Base-by-base conservation (phyloP, 2,329 filamentous ascomycete species). In the Bipolaris cookei region DNA sequence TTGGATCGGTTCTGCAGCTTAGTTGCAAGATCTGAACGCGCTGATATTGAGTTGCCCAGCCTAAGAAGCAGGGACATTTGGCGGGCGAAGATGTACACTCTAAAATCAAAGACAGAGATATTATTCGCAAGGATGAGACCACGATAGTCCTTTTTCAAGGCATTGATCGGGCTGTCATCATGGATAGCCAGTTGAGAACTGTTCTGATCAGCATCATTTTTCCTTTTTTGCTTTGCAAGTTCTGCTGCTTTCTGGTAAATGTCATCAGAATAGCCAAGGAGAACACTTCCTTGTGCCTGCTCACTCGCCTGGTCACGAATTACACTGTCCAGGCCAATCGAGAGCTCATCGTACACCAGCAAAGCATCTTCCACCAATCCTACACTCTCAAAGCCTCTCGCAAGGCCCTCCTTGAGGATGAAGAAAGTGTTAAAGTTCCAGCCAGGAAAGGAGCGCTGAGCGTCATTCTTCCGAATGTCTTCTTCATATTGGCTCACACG, bases 371-470 rank as follows among this genome's bases (percentile, higher is more conserved):
- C 95, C 7, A 97, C 91, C 8, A 99, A 81, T 0, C 96, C 96
- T 3, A 98, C 93, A 72, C 91, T 98, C 76, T 99, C 96, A 65
- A 99, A 97, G 0, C 94, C 96, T 64, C 91, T 86, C 1, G 95
- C 94, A 34, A 99, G 80, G 0, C 95, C 95, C 76, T 99, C 95
- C 71, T 99, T 99, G 7, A 99, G 83, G 14, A 99, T 93, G 74
- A 99, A 99, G 74, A 99, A 99, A 0, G 95, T 99, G 77, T 95
- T 98, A 73, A 99, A 99, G 72, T 99, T 99, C 95, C 95, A 99
- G 0, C 95, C 95, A 0, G 95, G 95, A 16, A 99, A 79, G 32
- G 83, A 88, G 44, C 94, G 85, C 74, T 98, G 93, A 0, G 89
- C 86, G 67, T 98, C 94, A 71, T 93, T 95, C 75, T 97, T 95